phyloP scores from a whole-genome alignment of 2,329 filamentous ascomycete species.

The Chaetomium sp. region DNA sequence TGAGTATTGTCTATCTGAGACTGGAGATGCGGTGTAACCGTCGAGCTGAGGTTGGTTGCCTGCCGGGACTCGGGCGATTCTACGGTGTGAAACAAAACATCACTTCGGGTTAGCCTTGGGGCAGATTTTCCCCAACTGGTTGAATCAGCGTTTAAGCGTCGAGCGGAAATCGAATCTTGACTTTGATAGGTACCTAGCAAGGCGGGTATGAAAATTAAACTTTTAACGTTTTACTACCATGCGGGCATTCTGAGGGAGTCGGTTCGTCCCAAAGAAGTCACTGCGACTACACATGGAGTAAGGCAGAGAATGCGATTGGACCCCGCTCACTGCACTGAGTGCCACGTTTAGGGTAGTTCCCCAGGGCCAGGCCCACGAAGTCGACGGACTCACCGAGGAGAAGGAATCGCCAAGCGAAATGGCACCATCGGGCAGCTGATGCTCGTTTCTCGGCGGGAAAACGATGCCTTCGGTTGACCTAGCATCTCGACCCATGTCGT shows the following conservation, averaged over 20 bases:
- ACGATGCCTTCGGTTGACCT: background rate
- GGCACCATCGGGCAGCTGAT: slow-evolving; percentile 29
- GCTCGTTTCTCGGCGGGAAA: background rate
- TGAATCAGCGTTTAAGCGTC: background rate
- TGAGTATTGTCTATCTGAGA: background rate
- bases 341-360: background rate
- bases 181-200: background rate
- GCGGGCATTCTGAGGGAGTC: background rate
- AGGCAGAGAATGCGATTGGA: background rate
- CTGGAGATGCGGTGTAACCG: background rate
- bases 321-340: background rate
- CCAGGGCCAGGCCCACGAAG: background rate
- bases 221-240: background rate
- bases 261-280: background rate
- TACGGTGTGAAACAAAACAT: background rate
- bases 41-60: background rate
- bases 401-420: slow-evolving; percentile 27
- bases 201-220: background rate
- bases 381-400: background rate
- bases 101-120: no score
- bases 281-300: no score
- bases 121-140: background rate
- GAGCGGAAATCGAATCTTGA: background rate
- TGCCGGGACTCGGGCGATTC: background rate
- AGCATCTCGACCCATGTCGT: background rate